These are phyloP conservation scores for Rhodotorula graminis DNA, from an alignment of 768 basidiomycete species.

Conservation along the genomic window DNA sequence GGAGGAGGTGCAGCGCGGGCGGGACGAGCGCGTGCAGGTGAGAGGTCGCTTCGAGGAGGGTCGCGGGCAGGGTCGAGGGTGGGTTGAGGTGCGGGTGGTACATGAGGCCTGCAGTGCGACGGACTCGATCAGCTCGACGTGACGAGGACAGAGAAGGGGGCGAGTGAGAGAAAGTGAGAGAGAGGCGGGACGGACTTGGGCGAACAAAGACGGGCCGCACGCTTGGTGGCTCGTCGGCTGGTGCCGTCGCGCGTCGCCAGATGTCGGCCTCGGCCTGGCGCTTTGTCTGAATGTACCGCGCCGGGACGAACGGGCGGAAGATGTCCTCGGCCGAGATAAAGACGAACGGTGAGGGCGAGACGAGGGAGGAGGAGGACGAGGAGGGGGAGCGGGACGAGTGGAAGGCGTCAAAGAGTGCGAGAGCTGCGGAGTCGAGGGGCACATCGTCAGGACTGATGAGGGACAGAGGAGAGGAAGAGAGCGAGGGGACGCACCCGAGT, in stretches of 20 bases:
- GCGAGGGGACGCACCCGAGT: constrained; percentile 60
- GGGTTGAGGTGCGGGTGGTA: constrained; percentile 93
- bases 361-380: constrained; percentile 61
- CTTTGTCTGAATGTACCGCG: constrained; percentile 88
- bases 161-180: constrained; percentile 7
- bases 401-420: constrained; percentile 47
- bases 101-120: constrained; percentile 64
- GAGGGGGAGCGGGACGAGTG: constrained; percentile 52
- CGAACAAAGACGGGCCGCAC: constrained; percentile 75
- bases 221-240: constrained; percentile 44
- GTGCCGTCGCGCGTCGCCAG: constrained; percentile 49
- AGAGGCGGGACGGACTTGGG: constrained; percentile 62
- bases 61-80: constrained; percentile 77
- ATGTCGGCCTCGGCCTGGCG: constrained; percentile 78
- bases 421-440: constrained; percentile 50
- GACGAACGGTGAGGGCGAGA: constrained; percentile 63
- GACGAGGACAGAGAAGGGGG: too few relatives aligned
- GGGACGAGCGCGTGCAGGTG: constrained; percentile 49
- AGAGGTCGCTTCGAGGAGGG: constrained; percentile 63
- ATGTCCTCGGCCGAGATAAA: constrained; percentile 95
- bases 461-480: neutral
- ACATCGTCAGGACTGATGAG: neutral
- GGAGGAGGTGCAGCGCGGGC: constrained; percentile 52
- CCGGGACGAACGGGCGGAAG: constrained; percentile 77
- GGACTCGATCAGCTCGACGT: neutral